Conservation (phyloP, 495 filamentous ascomycete species). For the Durotheca rogersii region DNA sequence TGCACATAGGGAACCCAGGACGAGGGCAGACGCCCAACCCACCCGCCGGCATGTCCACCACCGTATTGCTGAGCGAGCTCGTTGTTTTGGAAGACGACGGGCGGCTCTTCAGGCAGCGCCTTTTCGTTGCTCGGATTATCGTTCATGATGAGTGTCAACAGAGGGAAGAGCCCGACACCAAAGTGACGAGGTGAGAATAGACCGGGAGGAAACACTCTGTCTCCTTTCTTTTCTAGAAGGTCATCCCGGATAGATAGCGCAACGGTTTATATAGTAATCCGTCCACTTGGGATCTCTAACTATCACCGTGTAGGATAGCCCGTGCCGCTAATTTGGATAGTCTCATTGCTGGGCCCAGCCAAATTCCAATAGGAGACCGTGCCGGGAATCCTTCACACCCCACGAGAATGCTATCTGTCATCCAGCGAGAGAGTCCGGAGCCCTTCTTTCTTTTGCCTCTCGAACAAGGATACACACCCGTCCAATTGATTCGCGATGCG, state of each 20-base stretch:
- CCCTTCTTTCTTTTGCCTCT: too few species aligned
- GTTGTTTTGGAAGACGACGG: constrained; percentile 19
- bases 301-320: constrained; percentile 2
- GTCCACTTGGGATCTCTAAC: constrained; percentile 2
- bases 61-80: constrained; percentile 34
- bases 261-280: constrained; percentile 13
- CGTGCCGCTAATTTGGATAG: constrained; percentile 14
- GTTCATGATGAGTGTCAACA: neutral
- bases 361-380: neutral
- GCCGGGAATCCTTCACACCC: constrained; percentile 20
- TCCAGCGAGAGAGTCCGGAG: too few species aligned
- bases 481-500: too few species aligned
- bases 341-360: constrained; percentile 6
- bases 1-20: constrained; percentile 43
- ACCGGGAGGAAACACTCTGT: constrained; percentile 3
- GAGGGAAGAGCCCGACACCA: neutral
- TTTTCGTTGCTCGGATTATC: constrained; percentile 21
- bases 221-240: neutral
- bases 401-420: too few species aligned
- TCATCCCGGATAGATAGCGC: constrained; percentile 1
- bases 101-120: constrained; percentile 8
- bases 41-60: constrained; percentile 33
- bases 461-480: too few species aligned
- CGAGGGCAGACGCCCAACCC: constrained; percentile 31
- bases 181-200: neutral